Evolutionary conservation across 129 eudicot species (phyloP).

Genomic region (Flaveria linearis): DNA sequence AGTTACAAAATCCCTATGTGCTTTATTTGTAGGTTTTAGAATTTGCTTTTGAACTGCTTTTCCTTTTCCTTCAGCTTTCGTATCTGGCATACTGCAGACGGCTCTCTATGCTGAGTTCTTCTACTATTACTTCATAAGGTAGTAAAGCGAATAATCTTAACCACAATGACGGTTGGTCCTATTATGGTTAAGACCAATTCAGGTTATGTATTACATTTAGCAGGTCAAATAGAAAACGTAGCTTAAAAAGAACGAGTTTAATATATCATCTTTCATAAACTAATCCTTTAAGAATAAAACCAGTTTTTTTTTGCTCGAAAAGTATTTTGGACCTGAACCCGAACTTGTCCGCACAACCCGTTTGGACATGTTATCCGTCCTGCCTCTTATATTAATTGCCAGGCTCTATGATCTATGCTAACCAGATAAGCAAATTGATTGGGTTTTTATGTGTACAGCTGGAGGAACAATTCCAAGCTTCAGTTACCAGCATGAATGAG

Average conservation of each 20-base stretch:
- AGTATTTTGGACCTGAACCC: no score
- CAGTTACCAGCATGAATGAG: conserved; percentile 65
- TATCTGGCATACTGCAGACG: conserved; percentile 82
- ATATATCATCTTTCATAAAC: not conserved
- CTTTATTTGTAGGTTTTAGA: not conserved
- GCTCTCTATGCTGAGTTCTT: conserved; percentile 93
- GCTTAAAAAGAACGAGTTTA: not conserved
- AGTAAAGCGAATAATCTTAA: not conserved
- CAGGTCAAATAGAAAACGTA: not conserved
- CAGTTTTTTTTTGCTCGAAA: no score
- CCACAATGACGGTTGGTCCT: not conserved
- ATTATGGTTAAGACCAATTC: not conserved
- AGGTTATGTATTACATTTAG: not conserved
- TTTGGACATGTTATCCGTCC: no score
- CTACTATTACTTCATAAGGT: conserved; percentile 91
- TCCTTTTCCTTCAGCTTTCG: conserved; percentile 50
- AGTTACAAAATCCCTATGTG: conserved; percentile 24
- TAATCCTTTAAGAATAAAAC: not conserved
- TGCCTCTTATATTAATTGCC: no score
- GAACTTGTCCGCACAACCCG: no score
- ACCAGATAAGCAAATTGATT: conserved; percentile 5
- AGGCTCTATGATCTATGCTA: not conserved
- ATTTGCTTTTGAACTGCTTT: not conserved
- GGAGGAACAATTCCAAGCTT: conserved; percentile 82
- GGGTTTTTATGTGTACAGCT: conserved; percentile 45